A percentile compares a stretch with the other conserved stretches of the same genome.
These are phyloP conservation scores for Sarocladium kiliense DNA, from an alignment of 2,329 filamentous ascomycete species.

Conservation along the genomic window DNA sequence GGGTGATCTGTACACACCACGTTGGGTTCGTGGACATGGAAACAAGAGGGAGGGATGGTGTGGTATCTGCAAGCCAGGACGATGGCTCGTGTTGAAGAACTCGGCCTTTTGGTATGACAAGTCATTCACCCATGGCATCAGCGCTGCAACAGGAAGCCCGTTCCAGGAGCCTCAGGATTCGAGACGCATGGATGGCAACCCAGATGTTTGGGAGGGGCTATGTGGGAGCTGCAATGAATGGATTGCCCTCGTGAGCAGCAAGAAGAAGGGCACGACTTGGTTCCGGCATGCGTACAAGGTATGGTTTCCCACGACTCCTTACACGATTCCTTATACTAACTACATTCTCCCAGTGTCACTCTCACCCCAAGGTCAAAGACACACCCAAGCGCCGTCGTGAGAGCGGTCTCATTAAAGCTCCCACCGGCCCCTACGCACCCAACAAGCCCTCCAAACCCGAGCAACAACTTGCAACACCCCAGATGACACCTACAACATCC, in stretches of 20 bases:
- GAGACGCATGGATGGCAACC: constrained; percentile 71
- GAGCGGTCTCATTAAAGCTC: constrained; percentile 43
- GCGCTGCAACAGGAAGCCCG: constrained; percentile 70
- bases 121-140: constrained; percentile 83
- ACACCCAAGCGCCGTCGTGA: constrained; percentile 63
- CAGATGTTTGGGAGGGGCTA: constrained; percentile 75
- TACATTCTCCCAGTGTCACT: constrained; percentile 53
- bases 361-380: constrained; percentile 67
- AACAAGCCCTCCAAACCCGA: constrained; percentile 12
- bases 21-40: constrained; percentile 79
- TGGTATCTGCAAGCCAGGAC: constrained; percentile 77
- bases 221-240: constrained; percentile 76
- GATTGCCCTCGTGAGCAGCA: constrained; percentile 77
- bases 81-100: constrained; percentile 86
- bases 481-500: constrained; percentile 31
- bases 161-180: constrained; percentile 75
- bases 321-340: background rate
- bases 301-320: constrained; percentile 15
- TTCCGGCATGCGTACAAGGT: constrained; percentile 88
- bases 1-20: constrained; percentile 77
- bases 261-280: constrained; percentile 91
- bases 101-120: constrained; percentile 93
- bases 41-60: constrained; percentile 90
- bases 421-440: constrained; percentile 16
- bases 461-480: constrained; percentile 31